These are phyloP conservation scores for Colletotrichum australisinense DNA, from an alignment of 2,329 filamentous ascomycete species.

Conservation along the genomic window DNA sequence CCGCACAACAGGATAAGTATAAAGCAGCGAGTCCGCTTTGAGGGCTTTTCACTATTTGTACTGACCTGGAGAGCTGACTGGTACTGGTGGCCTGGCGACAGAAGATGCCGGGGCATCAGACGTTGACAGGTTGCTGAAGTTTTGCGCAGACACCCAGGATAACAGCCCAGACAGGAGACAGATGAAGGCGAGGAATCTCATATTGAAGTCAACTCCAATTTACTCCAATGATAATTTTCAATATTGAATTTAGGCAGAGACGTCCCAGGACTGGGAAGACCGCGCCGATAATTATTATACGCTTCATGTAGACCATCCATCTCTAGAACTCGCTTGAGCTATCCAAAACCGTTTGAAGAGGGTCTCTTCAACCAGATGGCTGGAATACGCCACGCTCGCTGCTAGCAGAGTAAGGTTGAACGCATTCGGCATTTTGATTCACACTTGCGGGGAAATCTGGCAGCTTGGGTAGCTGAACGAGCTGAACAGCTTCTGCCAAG, in stretches of 20 bases:
- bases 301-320: not conserved
- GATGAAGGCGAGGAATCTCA: not conserved
- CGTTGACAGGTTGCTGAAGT: not conserved
- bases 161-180: not conserved
- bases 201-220: not conserved
- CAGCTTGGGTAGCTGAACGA: not conserved
- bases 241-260: not conserved
- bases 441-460: not conserved
- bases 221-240: not conserved
- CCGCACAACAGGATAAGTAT: not conserved
- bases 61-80: not conserved
- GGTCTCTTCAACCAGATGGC: not conserved
- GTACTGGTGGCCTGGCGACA: not conserved
- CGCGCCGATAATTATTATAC: not conserved
- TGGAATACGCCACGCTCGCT: not conserved
- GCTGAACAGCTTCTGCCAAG: not conserved
- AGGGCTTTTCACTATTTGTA: not conserved
- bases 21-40: not conserved
- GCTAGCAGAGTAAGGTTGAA: not conserved
- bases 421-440: not conserved
- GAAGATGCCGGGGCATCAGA: not conserved
- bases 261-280: not conserved
- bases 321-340: not conserved
- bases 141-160: constrained; percentile 1
- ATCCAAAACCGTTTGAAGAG: not conserved